These are phyloP conservation scores for Nicotiana attenuata DNA, from an alignment of 257 asterid genomes.

Conservation along the genomic window DNA sequence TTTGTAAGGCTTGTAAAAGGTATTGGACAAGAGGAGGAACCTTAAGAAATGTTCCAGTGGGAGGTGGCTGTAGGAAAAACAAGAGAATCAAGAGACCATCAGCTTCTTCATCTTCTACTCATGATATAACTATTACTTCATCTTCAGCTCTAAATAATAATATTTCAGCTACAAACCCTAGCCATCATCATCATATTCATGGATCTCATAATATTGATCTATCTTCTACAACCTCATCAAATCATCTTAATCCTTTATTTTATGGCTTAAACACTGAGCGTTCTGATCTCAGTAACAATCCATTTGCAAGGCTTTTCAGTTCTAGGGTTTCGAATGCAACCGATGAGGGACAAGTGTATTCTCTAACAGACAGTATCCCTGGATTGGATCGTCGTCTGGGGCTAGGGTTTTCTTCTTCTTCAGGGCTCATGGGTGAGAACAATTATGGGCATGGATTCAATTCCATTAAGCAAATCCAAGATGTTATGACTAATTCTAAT, in stretches of 20 bases:
- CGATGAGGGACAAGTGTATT: constrained; percentile 13
- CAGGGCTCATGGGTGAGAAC: constrained; percentile 12
- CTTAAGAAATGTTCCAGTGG: constrained; percentile 46
- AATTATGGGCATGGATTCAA: constrained; percentile 19
- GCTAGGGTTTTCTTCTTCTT: constrained; percentile 34
- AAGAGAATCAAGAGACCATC: constrained; percentile 30
- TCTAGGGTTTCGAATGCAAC: constrained; percentile 18
- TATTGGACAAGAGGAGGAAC: constrained; percentile 59
- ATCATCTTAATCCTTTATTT: constrained; percentile 27
- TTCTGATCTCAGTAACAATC: constrained; percentile 22
- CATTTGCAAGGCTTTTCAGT: constrained; percentile 20
- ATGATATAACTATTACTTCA: constrained; percentile 3
- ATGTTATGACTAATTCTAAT: not conserved
- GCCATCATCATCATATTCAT: constrained; percentile 17
- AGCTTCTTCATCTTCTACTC: not conserved
- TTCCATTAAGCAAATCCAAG: constrained; percentile 28
- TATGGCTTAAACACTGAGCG: constrained; percentile 24
- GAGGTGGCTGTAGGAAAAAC: constrained; percentile 46
- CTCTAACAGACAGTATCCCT: not conserved
- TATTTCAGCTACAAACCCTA: constrained; percentile 26
- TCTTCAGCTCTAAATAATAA: constrained; percentile 9
- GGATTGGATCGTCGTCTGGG: constrained; percentile 22
- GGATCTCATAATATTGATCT: constrained; percentile 14
- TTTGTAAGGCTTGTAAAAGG: constrained; percentile 47
- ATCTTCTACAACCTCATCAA: constrained; percentile 16